Percentiles rank a stretch among this genome's conserved stretches.
These are phyloP conservation scores for Phlegmacium glaucopus DNA, from an alignment of 768 basidiomycete species.

Conservation along the genomic window DNA sequence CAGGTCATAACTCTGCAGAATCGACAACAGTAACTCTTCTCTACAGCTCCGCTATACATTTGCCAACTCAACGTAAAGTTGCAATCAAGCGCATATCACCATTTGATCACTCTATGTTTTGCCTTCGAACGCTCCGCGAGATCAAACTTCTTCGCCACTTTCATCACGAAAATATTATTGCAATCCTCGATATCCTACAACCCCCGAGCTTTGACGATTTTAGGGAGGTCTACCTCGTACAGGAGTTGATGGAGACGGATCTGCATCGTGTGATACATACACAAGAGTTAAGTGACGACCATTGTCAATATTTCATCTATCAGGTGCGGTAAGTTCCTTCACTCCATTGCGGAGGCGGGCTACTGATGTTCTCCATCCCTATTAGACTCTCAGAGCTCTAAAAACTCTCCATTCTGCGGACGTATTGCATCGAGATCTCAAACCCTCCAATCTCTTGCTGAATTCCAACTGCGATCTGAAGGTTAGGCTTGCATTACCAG, in stretches of 20 bases:
- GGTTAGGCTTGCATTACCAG: constrained; percentile 38
- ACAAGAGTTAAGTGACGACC: constrained; percentile 91
- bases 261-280: constrained; percentile 95
- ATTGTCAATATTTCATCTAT: constrained; percentile 97
- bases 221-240: constrained; percentile 68
- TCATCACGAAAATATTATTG: constrained; percentile 86
- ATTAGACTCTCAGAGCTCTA: constrained; percentile 81
- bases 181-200: constrained; percentile 90
- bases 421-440: constrained; percentile 93
- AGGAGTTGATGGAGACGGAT: constrained; percentile 90
- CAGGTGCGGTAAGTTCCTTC: constrained; percentile 49
- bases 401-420: constrained; percentile 96
- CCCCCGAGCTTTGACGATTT: constrained; percentile 72
- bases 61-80: constrained; percentile 76
- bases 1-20: neutral
- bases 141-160: constrained; percentile 92
- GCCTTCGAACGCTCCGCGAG: constrained; percentile 79
- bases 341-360: constrained; percentile 1
- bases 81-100: constrained; percentile 96
- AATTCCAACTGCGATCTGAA: constrained; percentile 98
- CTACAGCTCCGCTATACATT: constrained; percentile 69
- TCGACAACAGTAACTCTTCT: constrained; percentile 12
- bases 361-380: constrained; percentile 1
- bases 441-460: constrained; percentile 91
- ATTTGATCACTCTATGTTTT: constrained; percentile 94